Conservation (phyloP, 768 basidiomycete species). For the Dioszegia hungarica region DNA sequence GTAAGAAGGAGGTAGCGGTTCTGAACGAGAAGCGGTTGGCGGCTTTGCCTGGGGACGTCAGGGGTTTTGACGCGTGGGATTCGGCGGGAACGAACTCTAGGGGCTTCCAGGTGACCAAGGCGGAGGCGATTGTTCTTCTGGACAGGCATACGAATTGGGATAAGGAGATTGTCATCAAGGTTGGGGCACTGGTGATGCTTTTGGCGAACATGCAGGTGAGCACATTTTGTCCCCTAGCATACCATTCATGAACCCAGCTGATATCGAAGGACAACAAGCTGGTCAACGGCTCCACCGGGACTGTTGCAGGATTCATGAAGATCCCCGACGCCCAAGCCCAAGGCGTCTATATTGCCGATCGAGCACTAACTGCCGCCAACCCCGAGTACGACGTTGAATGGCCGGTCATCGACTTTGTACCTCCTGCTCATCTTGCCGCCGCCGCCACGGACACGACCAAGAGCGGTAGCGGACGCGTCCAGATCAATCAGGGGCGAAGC, state of each 20-base stretch:
- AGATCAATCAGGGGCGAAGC: background rate
- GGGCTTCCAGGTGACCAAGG: conserved; percentile 14
- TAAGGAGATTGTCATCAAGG: conserved; percentile 21
- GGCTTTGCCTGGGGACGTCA: conserved; percentile 13
- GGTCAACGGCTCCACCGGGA: conserved; percentile 86
- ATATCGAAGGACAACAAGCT: conserved; percentile 62
- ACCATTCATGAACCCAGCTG: background rate
- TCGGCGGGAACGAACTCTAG: conserved; percentile 26
- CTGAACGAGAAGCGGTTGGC: conserved; percentile 27
- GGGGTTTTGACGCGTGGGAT: conserved; percentile 20
- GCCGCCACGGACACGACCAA: background rate
- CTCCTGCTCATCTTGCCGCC: conserved; percentile 11
- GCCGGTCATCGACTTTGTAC: conserved; percentile 35
- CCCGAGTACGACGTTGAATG: conserved; percentile 11
- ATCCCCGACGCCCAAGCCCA: conserved; percentile 15
- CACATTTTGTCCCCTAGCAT: too few species aligned
- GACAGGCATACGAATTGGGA: conserved; percentile 32
- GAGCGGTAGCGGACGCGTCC: background rate
- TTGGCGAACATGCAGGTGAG: conserved; percentile 35
- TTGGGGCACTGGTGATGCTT: conserved; percentile 42
- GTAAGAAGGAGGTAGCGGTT: conserved; percentile 24
- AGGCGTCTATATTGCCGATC: conserved; percentile 15
- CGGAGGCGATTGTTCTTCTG: conserved; percentile 22
- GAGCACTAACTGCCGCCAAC: conserved; percentile 1
- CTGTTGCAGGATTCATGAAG: conserved; percentile 33